Percentiles rank a stretch among this genome's conserved stretches.
phyloP scores from a whole-genome alignment of 2,329 filamentous ascomycete genomes.

The Fusarium transvaalense region DNA sequence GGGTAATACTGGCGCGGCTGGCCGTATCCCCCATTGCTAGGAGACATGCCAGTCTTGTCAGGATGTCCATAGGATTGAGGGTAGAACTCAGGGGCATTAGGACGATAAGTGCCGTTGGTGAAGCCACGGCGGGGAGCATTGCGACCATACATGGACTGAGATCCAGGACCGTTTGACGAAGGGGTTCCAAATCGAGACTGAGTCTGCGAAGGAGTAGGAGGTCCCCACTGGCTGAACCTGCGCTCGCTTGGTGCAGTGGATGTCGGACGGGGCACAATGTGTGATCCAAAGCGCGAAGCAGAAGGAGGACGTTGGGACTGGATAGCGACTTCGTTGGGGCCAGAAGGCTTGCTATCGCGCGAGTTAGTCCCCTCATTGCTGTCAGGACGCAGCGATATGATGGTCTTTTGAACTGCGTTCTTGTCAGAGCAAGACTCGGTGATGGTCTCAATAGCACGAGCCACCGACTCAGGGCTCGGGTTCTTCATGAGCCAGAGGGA shows the following conservation, averaged over 20 bases:
- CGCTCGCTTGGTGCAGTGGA: slow-evolving; percentile 47
- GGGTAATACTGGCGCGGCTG: slow-evolving; percentile 47
- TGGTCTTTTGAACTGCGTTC: slow-evolving; percentile 44
- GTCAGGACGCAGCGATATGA: slow-evolving; percentile 47
- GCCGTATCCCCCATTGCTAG: slow-evolving; percentile 40
- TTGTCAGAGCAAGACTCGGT: slow-evolving; percentile 49
- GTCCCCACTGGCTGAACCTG: slow-evolving; percentile 42
- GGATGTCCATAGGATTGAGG: slow-evolving; percentile 44
- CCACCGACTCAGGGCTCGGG: slow-evolving; percentile 49
- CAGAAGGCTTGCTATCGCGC: slow-evolving; percentile 34
- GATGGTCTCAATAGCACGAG: slow-evolving; percentile 52
- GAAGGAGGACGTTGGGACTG: slow-evolving; percentile 43
- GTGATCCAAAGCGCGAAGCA: slow-evolving; percentile 51
- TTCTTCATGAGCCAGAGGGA: slow-evolving; percentile 55
- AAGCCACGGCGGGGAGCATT: slow-evolving; percentile 50
- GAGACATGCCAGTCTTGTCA: slow-evolving; percentile 34
- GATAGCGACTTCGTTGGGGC: slow-evolving; percentile 28
- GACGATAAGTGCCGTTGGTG: slow-evolving; percentile 49
- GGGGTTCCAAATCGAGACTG: slow-evolving; percentile 37
- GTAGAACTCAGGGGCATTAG: slow-evolving; percentile 53
- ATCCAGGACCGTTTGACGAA: slow-evolving; percentile 21
- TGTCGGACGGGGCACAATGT: slow-evolving; percentile 47
- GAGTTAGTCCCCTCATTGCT: slow-evolving; percentile 18
- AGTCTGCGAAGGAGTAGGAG: slow-evolving; percentile 33
- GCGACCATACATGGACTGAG: slow-evolving; percentile 33